Conservation (phyloP, 73 alveolate genomes). For the Urostyla sp. region DNA sequence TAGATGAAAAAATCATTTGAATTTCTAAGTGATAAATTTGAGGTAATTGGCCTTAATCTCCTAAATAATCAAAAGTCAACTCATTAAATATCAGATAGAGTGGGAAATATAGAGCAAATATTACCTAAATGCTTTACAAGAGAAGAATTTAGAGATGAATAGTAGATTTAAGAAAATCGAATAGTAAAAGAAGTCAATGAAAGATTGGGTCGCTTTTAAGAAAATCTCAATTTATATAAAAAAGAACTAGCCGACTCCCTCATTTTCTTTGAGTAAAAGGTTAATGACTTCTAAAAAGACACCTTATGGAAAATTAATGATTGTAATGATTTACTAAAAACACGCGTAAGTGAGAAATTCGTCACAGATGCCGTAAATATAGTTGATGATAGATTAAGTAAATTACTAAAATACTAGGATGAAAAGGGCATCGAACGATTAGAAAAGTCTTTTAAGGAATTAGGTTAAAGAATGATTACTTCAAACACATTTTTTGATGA, state of each 20-base stretch:
- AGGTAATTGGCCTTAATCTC: conserved; percentile 56
- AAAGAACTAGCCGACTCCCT: conserved; percentile 19
- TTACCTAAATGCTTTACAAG: conserved; percentile 24
- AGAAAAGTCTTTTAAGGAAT: conserved; percentile 30
- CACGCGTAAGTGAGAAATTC: conserved; percentile 56
- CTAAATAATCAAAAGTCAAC: conserved; percentile 8
- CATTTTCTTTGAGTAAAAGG: conserved; percentile 34
- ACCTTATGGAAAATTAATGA: conserved; percentile 73
- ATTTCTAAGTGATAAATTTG: conserved; percentile 56
- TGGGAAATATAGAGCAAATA: conserved; percentile 33
- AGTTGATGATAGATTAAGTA: conserved; percentile 52
- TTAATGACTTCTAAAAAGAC: conserved; percentile 31
- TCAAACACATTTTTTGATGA: conserved; percentile 15
- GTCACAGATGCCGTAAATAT: conserved; percentile 55
- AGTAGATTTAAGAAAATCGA: neutral
- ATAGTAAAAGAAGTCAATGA: conserved; percentile 5
- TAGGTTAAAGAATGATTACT: neutral
- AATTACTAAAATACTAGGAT: conserved; percentile 8
- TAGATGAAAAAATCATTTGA: conserved; percentile 24
- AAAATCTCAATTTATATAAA: conserved; percentile 12
- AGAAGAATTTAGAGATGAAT: conserved; percentile 47
- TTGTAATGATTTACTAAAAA: conserved; percentile 49
- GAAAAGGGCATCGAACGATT: conserved; percentile 27
- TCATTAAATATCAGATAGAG: conserved; percentile 6
- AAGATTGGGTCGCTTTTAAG: conserved; percentile 15